Percentiles rank a stretch among this genome's conserved stretches.
Conservation (phyloP, 305 asterid genomes). For the Petunia hybrid region DNA sequence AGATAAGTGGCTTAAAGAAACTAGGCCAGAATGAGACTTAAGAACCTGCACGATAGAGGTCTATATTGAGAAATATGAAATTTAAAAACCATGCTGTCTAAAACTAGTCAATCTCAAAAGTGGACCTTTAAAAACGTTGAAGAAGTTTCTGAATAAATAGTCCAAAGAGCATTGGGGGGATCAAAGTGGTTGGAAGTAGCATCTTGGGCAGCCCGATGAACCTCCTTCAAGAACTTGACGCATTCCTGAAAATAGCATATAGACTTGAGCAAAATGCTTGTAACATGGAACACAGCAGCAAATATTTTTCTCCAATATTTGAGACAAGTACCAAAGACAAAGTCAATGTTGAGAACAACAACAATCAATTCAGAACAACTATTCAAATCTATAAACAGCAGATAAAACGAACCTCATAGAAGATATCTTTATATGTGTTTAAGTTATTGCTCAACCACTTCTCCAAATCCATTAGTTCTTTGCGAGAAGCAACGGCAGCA, state of each 20-base stretch:
- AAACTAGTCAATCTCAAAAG: conserved; percentile 12
- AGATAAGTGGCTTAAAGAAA: conserved; percentile 65
- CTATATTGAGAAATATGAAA: conserved; percentile 32
- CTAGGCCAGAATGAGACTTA: conserved; percentile 67
- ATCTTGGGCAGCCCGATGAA: conserved; percentile 65
- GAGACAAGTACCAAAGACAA: background rate
- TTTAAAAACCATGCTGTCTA: conserved; percentile 16
- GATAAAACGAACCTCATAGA: conserved; percentile 68
- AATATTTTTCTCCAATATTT: conserved; percentile 17
- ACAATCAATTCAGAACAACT: conserved; percentile 10
- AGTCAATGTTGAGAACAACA: background rate
- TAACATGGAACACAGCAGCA: background rate
- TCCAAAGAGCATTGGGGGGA: conserved; percentile 60
- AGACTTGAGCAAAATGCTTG: conserved; percentile 10
- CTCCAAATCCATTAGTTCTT: conserved; percentile 85
- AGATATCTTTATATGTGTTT: conserved; percentile 64
- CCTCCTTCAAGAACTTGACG: conserved; percentile 81
- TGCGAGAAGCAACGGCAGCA: conserved; percentile 87
- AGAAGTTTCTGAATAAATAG: conserved; percentile 69
- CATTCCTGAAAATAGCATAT: conserved; percentile 71
- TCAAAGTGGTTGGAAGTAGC: conserved; percentile 66
- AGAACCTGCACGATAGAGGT: conserved; percentile 68
- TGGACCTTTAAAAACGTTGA: conserved; percentile 78
- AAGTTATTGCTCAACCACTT: conserved; percentile 78
- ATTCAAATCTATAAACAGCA: conserved; percentile 8